These are phyloP conservation scores for Dactylellina leptospora DNA, from an alignment of 2,329 filamentous ascomycete genomes.

Conservation along the genomic window DNA sequence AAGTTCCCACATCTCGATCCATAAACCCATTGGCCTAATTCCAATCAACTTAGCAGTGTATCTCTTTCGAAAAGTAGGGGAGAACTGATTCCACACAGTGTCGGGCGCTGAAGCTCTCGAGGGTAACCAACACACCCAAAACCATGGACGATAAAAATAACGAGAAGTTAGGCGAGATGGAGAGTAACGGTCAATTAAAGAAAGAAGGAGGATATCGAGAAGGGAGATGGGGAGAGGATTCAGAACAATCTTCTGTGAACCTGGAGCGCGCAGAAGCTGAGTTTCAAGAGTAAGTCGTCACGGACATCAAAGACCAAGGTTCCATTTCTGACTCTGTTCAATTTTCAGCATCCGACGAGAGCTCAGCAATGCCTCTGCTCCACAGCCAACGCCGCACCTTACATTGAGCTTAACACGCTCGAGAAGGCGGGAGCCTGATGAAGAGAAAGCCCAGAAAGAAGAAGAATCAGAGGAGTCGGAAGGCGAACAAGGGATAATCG, in stretches of 20 bases:
- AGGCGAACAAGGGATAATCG: conserved; percentile 46
- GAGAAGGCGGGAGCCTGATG: conserved; percentile 22
- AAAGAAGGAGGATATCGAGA: conserved; percentile 24
- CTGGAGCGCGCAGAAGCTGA: conserved; percentile 55
- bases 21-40: background rate
- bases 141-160: conserved; percentile 24
- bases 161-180: conserved; percentile 27
- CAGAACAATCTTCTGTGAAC: conserved; percentile 54
- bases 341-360: conserved; percentile 35
- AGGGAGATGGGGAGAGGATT: conserved; percentile 47
- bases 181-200: background rate
- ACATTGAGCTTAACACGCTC: conserved; percentile 35
- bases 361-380: conserved; percentile 30
- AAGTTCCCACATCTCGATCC: background rate
- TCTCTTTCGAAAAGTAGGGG: background rate
- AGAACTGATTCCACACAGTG: background rate
- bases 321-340: background rate
- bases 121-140: conserved; percentile 5
- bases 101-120: background rate
- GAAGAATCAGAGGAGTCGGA: conserved; percentile 53
- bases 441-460: conserved; percentile 44
- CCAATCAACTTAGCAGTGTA: background rate
- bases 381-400: conserved; percentile 13
- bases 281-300: conserved; percentile 55
- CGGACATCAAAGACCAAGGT: background rate